A percentile compares a stretch with the other conserved stretches of the same genome.
phyloP scores from a whole-genome alignment of 805 yeast species.

The Candida jianshihensis region DNA sequence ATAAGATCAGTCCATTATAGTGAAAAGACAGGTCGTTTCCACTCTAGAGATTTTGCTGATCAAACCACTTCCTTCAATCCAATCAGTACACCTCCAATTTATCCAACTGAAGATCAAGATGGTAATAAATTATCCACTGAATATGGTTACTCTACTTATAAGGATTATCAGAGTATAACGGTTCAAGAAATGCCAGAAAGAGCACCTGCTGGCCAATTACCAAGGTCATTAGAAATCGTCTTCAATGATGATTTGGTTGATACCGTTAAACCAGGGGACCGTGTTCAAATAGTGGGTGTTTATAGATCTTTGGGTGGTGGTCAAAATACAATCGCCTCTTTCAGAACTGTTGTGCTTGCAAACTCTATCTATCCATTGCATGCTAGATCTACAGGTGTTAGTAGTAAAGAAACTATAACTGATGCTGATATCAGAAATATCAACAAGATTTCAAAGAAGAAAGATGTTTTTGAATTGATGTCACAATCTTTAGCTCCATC shows the following conservation, averaged over 20 bases:
- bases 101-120: slow-evolving; percentile 88
- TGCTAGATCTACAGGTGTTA: slow-evolving; percentile 81
- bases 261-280: slow-evolving; percentile 88
- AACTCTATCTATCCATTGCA: slow-evolving; percentile 86
- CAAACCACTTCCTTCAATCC: slow-evolving; percentile 88
- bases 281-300: slow-evolving; percentile 90
- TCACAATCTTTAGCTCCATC: slow-evolving; percentile 92
- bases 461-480: slow-evolving; percentile 68
- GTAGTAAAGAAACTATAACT: slow-evolving; percentile 59
- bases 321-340: slow-evolving; percentile 50
- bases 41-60: slow-evolving; percentile 88
- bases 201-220: slow-evolving; percentile 97
- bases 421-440: slow-evolving; percentile 84
- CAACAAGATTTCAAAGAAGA: slow-evolving; percentile 65
- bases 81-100: slow-evolving; percentile 72
- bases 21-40: slow-evolving; percentile 74
- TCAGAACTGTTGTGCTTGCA: slow-evolving; percentile 78
- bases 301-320: slow-evolving; percentile 84
- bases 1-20: slow-evolving; percentile 90
- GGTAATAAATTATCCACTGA: slow-evolving; percentile 87
- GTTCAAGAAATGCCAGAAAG: slow-evolving; percentile 97
- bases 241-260: slow-evolving; percentile 94
- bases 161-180: slow-evolving; percentile 90
- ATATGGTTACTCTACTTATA: slow-evolving; percentile 85
- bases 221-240: slow-evolving; percentile 87